Evolutionary conservation across 2,329 filamentous ascomycete species (phyloP).

Genomic region (Graphilbum ipis-grandicollis): DNA sequence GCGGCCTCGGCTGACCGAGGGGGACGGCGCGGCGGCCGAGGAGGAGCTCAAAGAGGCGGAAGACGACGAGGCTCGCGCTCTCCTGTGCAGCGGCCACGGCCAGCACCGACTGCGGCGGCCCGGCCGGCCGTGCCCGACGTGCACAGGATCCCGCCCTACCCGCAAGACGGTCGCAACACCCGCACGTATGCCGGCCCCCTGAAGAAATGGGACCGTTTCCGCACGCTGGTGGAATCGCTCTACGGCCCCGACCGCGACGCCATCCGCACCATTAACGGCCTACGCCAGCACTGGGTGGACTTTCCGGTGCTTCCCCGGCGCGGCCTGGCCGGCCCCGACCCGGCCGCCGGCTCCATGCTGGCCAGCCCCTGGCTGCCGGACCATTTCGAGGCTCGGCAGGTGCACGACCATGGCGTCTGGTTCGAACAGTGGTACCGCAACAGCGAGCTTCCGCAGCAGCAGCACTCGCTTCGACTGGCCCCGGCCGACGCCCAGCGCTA

Average conservation of each 20-base stretch:
- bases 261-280: constrained; percentile 18
- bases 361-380: constrained; percentile 22
- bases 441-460: background rate
- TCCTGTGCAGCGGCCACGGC: background rate
- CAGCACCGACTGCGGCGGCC: background rate
- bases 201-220: constrained; percentile 17
- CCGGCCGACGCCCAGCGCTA: constrained; percentile 5
- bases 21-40: background rate
- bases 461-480: constrained; percentile 1
- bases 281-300: constrained; percentile 23
- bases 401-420: constrained; percentile 15
- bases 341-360: constrained; percentile 15
- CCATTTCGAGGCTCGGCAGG: constrained; percentile 17
- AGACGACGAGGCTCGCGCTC: background rate
- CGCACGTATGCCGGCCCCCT: constrained; percentile 21
- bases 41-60: background rate
- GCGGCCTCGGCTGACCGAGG: too few relatives aligned
- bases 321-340: constrained; percentile 1
- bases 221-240: constrained; percentile 20
- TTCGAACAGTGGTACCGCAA: constrained; percentile 7
- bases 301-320: constrained; percentile 22
- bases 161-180: constrained; percentile 5
- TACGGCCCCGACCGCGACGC: constrained; percentile 22
- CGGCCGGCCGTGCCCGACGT: background rate
- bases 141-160: constrained; percentile 6